These are phyloP conservation scores for Boletus insuetus DNA, from an alignment of 768 basidiomycete species.

Conservation along the genomic window DNA sequence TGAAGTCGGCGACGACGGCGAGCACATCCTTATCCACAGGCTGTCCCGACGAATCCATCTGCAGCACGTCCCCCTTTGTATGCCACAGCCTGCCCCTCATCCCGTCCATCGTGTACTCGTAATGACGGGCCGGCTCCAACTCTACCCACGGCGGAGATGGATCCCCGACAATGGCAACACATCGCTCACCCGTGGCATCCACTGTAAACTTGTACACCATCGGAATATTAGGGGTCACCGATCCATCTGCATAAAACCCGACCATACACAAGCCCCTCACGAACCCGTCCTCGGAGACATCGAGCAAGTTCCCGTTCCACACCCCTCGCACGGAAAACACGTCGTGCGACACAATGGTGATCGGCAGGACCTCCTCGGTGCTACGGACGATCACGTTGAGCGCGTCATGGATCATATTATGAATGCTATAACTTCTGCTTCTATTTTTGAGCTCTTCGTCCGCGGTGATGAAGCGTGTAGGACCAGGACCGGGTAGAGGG, in stretches of 20 bases:
- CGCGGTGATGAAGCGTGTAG: neutral
- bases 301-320: slow-evolving; percentile 15
- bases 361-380: slow-evolving; percentile 2
- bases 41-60: neutral
- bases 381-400: slow-evolving; percentile 9
- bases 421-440: neutral
- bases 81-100: slow-evolving; percentile 13
- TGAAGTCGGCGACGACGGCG: slow-evolving; percentile 12
- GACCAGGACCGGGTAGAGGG: neutral
- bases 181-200: slow-evolving; percentile 17
- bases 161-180: slow-evolving; percentile 13
- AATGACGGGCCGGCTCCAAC: neutral
- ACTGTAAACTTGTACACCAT: slow-evolving; percentile 14
- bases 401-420: neutral
- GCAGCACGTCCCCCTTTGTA: slow-evolving; percentile 2
- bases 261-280: slow-evolving; percentile 12
- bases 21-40: slow-evolving; percentile 3
- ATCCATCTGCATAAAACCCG: neutral
- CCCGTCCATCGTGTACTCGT: slow-evolving; percentile 12
- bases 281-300: slow-evolving; percentile 15
- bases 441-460: neutral
- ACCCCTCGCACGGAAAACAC: slow-evolving; percentile 6
- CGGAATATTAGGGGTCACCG: neutral
- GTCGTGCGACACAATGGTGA: slow-evolving; percentile 8
- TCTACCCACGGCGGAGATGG: slow-evolving; percentile 3